phyloP scores from a whole-genome alignment of 2,329 filamentous ascomycete genomes.

The Ophiostoma montium region DNA sequence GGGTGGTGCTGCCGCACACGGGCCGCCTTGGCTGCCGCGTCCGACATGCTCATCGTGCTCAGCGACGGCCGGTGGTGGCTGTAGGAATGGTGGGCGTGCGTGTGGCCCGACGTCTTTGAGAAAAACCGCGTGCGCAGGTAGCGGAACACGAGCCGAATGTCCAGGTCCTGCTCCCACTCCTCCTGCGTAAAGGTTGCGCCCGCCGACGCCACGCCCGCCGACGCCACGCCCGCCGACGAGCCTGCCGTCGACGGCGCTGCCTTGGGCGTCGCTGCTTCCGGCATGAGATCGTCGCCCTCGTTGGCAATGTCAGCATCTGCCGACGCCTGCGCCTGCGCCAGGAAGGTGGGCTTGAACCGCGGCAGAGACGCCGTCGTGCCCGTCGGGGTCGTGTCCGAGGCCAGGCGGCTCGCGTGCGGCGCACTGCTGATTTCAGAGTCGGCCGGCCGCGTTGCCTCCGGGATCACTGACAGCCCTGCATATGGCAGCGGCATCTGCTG shows the following conservation, averaged over 20 bases:
- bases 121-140: constrained; percentile 69
- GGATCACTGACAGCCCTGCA: constrained; percentile 57
- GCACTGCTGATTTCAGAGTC: constrained; percentile 1
- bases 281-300: constrained; percentile 19
- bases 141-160: constrained; percentile 81
- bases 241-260: not conserved
- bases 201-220: no score
- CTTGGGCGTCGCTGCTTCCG: not conserved
- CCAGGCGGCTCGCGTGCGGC: constrained; percentile 2
- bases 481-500: constrained; percentile 57
- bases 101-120: constrained; percentile 24
- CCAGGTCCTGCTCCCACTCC: constrained; percentile 88
- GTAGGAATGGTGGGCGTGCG: not conserved
- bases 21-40: constrained; percentile 62
- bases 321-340: constrained; percentile 19
- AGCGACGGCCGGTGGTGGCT: not conserved
- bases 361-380: constrained; percentile 24
- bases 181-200: constrained; percentile 43
- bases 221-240: not conserved
- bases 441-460: constrained; percentile 29
- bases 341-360: constrained; percentile 34
- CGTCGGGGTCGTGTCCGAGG: constrained; percentile 4
- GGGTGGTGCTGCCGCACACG: constrained; percentile 83
- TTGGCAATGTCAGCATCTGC: not conserved
- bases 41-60: constrained; percentile 34